Evolutionary conservation across 495 filamentous ascomycete genomes (phyloP).

Genomic region (Aspergillus sclerotiicarbonarius): DNA sequence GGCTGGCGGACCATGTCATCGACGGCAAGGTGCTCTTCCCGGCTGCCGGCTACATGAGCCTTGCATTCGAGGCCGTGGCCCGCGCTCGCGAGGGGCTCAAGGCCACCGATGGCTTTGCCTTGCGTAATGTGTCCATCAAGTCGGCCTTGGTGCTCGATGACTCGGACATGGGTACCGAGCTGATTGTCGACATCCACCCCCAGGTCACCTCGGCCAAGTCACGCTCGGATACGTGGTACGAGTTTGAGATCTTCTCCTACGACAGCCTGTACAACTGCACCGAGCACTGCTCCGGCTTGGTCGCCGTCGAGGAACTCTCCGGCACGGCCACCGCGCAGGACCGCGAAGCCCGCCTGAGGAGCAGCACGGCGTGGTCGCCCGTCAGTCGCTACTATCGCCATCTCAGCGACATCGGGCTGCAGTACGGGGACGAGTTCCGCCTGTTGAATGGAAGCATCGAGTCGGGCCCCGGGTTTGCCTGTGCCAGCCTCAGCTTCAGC

Average conservation of each 20-base stretch:
- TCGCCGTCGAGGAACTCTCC: not conserved
- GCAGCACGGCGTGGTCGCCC: not conserved
- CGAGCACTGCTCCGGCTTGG: constrained; percentile 2
- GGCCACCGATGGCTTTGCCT: not conserved
- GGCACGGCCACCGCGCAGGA: no score
- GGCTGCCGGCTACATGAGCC: constrained; percentile 2
- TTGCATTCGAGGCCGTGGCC: constrained; percentile 1
- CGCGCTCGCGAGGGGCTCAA: not conserved
- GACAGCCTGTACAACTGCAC: not conserved
- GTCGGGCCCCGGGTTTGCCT: not conserved
- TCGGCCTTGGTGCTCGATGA: not conserved
- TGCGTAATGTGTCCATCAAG: not conserved
- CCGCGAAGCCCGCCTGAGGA: not conserved
- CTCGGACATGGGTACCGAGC: not conserved
- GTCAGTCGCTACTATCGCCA: not conserved
- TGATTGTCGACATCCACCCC: not conserved
- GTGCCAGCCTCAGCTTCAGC: not conserved
- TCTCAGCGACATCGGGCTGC: not conserved
- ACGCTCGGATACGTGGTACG: not conserved
- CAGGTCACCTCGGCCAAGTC: not conserved
- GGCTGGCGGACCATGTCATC: constrained; percentile 3
- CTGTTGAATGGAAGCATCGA: not conserved
- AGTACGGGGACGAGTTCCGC: not conserved
- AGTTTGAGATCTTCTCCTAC: not conserved
- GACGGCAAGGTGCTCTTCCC: constrained; percentile 4